Percentiles rank a stretch among this genome's conserved stretches.
phyloP scores from a whole-genome alignment of 2,329 filamentous ascomycete genomes.

The Xylariaceae sp. region DNA sequence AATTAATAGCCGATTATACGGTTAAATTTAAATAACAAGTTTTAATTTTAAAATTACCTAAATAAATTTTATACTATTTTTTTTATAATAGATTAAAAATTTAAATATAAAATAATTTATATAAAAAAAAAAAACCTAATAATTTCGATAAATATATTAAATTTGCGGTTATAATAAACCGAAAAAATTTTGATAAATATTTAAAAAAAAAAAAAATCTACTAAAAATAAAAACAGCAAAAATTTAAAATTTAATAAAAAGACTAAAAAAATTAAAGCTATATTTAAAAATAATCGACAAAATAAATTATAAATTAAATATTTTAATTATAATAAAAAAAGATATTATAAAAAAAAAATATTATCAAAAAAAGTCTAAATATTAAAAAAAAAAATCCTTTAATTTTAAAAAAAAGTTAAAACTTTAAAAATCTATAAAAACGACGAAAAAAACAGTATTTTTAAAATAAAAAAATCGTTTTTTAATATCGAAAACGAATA shows the following conservation, averaged over 20 bases:
- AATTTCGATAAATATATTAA: neutral
- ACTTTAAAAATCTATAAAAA: neutral
- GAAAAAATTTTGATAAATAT: neutral
- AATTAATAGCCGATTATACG: neutral
- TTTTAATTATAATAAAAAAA: neutral
- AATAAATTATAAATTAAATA: neutral
- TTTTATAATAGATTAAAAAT: neutral
- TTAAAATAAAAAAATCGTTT: too few relatives aligned
- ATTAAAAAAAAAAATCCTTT: too few relatives aligned
- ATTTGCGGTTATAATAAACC: neutral
- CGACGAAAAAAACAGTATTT: too few relatives aligned
- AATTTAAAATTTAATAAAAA: neutral
- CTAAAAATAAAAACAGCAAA: neutral
- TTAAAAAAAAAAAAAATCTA: too few relatives aligned
- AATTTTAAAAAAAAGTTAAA: neutral
- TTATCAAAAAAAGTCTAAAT: too few relatives aligned
- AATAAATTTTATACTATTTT: neutral
- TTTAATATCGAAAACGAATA: too few relatives aligned
- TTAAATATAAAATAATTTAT: neutral
- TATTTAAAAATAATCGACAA: neutral
- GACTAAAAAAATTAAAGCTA: neutral
- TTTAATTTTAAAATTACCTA: neutral
- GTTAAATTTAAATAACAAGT: neutral
- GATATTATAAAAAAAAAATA: neutral
- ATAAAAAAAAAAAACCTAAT: neutral